Conservation (phyloP, 2,329 filamentous ascomycete species). For the Colletotrichum liaoningense region DNA sequence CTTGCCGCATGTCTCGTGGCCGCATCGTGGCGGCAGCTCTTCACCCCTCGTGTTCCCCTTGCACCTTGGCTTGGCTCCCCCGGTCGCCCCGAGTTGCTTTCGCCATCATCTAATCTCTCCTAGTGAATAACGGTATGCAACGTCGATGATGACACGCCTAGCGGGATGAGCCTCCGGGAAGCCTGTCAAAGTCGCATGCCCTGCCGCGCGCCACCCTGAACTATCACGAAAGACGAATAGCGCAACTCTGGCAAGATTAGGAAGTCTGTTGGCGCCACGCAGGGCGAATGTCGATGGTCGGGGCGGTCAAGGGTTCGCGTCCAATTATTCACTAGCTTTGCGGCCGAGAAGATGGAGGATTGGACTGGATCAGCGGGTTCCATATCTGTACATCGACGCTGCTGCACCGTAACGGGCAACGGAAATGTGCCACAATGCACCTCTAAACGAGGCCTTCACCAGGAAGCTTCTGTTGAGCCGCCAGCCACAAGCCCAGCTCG, state of each 20-base stretch:
- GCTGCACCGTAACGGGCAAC: constrained; percentile 17
- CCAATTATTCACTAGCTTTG: constrained; percentile 1
- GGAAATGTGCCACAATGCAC: background rate
- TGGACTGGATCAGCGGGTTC: background rate
- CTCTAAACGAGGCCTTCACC: constrained; percentile 2
- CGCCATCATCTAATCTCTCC: background rate
- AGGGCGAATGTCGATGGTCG: constrained; percentile 4
- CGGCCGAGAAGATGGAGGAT: constrained; percentile 14
- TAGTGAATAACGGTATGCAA: background rate
- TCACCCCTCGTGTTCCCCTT: constrained; percentile 29
- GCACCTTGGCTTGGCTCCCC: background rate
- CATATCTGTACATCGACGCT: background rate
- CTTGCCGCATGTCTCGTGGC: constrained; percentile 23
- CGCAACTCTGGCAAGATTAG: background rate
- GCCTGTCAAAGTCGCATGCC: constrained; percentile 29
- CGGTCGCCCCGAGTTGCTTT: constrained; percentile 1
- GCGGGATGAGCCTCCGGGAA: constrained; percentile 12
- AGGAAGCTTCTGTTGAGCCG: background rate
- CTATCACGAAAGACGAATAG: background rate
- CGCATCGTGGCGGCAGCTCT: constrained; percentile 31
- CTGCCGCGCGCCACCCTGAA: background rate
- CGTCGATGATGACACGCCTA: background rate
- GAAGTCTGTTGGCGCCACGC: background rate
- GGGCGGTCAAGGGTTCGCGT: constrained; percentile 13
- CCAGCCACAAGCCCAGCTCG: background rate